Percentiles rank a stretch among this genome's conserved stretches.
Conservation (phyloP, 140 eudicot species). For the Cichorium intybus region DNA sequence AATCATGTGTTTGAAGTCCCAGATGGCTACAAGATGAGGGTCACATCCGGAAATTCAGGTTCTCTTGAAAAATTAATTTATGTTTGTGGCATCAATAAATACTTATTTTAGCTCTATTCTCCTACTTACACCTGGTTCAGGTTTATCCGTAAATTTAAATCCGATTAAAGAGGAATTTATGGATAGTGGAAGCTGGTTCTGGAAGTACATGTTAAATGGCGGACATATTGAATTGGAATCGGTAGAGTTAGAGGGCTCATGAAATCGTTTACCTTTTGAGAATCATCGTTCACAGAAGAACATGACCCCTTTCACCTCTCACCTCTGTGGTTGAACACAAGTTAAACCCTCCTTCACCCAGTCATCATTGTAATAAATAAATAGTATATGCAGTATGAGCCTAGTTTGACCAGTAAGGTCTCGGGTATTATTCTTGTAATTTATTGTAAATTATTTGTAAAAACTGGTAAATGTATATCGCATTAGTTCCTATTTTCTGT, state of each 20-base stretch:
- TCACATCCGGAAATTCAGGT: conserved; percentile 83
- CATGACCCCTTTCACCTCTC: conserved; percentile 16
- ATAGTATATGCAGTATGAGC: conserved; percentile 24
- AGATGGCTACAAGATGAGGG: conserved; percentile 76
- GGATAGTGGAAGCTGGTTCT: conserved; percentile 90
- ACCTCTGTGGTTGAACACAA: conserved; percentile 72
- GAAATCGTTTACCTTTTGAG: conserved; percentile 42
- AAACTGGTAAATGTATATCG: conserved; percentile 23
- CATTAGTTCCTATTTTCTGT: neutral
- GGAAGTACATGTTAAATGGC: conserved; percentile 72
- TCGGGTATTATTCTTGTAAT: conserved; percentile 38
- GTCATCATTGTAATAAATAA: conserved; percentile 24
- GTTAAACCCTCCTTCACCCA: conserved; percentile 54
- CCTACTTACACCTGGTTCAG: conserved; percentile 41
- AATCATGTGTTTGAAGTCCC: conserved; percentile 91
- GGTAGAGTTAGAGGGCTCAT: conserved; percentile 56
- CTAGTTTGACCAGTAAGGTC: conserved; percentile 35
- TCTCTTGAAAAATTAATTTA: conserved; percentile 5
- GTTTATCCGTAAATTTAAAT: conserved; percentile 53
- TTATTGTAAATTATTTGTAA: conserved; percentile 50
- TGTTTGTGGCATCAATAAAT: neutral
- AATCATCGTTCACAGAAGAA: conserved; percentile 75
- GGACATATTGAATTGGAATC: conserved; percentile 64
- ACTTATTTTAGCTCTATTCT: neutral
- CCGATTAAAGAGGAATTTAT: conserved; percentile 56